phyloP scores from a whole-genome alignment of 1,284 basidiomycete genomes.

The Cutaneotrichosporon sp. region DNA sequence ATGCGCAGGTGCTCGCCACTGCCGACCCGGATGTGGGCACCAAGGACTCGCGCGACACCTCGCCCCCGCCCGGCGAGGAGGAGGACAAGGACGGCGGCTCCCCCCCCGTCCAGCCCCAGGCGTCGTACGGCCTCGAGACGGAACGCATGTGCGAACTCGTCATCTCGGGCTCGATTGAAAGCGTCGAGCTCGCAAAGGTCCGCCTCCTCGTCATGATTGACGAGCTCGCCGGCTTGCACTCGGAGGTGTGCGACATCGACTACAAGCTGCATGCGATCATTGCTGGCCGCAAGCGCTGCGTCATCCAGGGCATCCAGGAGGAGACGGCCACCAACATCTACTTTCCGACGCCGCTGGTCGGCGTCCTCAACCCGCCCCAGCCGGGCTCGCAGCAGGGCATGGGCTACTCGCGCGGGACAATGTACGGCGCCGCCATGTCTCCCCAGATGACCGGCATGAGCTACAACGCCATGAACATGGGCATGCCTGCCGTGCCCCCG shows the following conservation, averaged over 20 bases:
- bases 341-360: conserved; percentile 85
- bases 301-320: conserved; percentile 91
- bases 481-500: conserved; percentile 22
- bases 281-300: conserved; percentile 82
- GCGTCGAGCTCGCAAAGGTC: conserved; percentile 87
- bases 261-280: conserved; percentile 92
- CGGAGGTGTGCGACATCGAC: conserved; percentile 90
- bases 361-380: conserved; percentile 61
- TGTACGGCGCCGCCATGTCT: conserved; percentile 25
- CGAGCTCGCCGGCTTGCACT: conserved; percentile 86
- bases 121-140: conserved; percentile 74
- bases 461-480: conserved; percentile 26
- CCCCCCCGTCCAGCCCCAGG: conserved; percentile 15
- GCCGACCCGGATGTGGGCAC: conserved; percentile 25
- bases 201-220: conserved; percentile 91
- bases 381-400: conserved; percentile 37
- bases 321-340: conserved; percentile 98
- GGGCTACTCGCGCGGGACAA: conserved; percentile 36
- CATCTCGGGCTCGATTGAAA: conserved; percentile 79
- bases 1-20: conserved; percentile 36
- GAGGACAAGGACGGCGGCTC: conserved; percentile 13
- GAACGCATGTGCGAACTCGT: conserved; percentile 91
- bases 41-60: conserved; percentile 16
- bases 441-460: conserved; percentile 34
- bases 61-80: conserved; percentile 11